Percentiles rank a stretch among this genome's conserved stretches.
Conservation (phyloP, 805 yeast genomes). For the Candida cerambycidarum region DNA sequence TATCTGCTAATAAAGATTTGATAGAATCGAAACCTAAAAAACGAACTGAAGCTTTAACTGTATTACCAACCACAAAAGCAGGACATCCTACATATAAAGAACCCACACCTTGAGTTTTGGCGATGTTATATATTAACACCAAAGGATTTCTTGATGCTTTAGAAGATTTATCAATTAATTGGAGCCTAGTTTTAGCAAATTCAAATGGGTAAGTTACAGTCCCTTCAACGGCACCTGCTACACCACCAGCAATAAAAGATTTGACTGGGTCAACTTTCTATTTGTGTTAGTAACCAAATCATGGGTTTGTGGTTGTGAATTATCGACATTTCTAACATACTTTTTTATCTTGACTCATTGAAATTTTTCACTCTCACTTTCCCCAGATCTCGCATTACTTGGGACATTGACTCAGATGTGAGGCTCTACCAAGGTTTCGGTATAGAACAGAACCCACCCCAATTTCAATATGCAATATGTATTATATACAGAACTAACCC, state of each 20-base stretch:
- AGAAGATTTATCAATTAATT: conserved; percentile 66
- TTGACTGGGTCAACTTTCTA: conserved; percentile 64
- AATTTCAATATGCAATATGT: not conserved
- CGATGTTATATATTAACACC: conserved; percentile 71
- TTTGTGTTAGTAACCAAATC: not conserved
- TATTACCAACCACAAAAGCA: conserved; percentile 92
- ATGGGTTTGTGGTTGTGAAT: not conserved
- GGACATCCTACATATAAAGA: conserved; percentile 94
- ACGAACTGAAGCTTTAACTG: conserved; percentile 94
- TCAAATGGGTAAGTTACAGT: conserved; percentile 93
- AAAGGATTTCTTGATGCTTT: conserved; percentile 80
- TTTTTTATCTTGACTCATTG: conserved; percentile 15
- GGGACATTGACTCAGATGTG: no score
- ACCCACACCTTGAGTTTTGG: conserved; percentile 72
- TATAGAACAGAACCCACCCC: not conserved
- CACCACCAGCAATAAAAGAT: conserved; percentile 92
- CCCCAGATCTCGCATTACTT: not conserved
- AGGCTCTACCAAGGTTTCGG: not conserved
- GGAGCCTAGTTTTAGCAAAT: conserved; percentile 92
- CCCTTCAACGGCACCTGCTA: conserved; percentile 96
- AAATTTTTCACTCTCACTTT: conserved; percentile 8
- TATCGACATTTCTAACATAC: conserved; percentile 8
- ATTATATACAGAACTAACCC: conserved; percentile 1
- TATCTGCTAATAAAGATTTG: conserved; percentile 73
- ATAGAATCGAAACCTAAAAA: conserved; percentile 91